Evolutionary conservation across 768 basidiomycete species (phyloP).

Genomic region (Suillus variegatus): DNA sequence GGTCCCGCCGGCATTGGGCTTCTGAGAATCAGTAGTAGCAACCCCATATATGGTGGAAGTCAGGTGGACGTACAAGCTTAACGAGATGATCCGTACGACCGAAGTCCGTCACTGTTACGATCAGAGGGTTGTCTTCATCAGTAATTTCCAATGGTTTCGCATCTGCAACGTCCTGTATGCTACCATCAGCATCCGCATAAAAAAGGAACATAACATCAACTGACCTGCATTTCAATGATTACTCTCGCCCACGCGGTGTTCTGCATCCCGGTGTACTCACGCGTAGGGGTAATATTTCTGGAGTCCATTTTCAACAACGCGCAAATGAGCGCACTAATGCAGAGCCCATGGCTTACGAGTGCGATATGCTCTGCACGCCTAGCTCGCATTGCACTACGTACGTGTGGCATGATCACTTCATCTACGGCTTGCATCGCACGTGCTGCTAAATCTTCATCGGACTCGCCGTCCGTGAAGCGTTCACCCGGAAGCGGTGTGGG

Average conservation of each 20-base stretch:
- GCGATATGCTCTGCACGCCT: conserved; percentile 53
- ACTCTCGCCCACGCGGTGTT: conserved; percentile 75
- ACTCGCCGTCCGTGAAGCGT: conserved; percentile 74
- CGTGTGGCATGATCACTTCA: conserved; percentile 52
- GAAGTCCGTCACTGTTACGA: conserved; percentile 49
- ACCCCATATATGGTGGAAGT: not conserved
- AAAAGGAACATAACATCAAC: not conserved
- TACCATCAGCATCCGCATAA: not conserved
- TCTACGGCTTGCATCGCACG: conserved; percentile 56
- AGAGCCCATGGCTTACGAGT: conserved; percentile 75
- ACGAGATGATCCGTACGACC: conserved; percentile 59
- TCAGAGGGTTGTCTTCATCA: conserved; percentile 34
- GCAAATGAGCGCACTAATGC: conserved; percentile 60
- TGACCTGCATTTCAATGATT: conserved; percentile 49
- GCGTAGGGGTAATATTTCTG: conserved; percentile 25
- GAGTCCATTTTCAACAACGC: conserved; percentile 48
- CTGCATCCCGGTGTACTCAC: conserved; percentile 48
- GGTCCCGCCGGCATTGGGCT: conserved; percentile 76
- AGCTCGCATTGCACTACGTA: conserved; percentile 44
- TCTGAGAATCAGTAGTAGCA: conserved; percentile 35
- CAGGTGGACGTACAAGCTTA: conserved; percentile 48
- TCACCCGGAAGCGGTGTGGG: conserved; percentile 47
- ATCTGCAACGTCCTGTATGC: conserved; percentile 29
- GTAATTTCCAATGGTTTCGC: conserved; percentile 21
- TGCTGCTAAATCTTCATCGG: conserved; percentile 56